Conservation (phyloP, 2,329 filamentous ascomycete genomes). For the Periconia digitata region DNA sequence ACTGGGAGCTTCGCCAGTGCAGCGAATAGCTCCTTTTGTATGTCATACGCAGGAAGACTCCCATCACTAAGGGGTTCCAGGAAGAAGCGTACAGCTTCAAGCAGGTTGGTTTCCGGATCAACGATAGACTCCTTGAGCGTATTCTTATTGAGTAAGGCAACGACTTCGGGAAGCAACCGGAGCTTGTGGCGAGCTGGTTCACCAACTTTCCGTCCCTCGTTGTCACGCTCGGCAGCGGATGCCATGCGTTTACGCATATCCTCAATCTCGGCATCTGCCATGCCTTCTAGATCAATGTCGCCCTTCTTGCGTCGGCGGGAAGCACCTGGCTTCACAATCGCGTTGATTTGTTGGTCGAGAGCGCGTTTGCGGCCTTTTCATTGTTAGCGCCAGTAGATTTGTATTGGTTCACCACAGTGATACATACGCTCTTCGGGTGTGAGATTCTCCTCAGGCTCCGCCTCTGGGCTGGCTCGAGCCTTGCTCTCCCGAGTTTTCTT, state of each 20-base stretch:
- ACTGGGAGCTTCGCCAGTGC: conserved; percentile 80
- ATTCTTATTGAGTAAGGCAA: conserved; percentile 84
- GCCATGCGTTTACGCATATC: conserved; percentile 89
- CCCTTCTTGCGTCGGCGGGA: conserved; percentile 75
- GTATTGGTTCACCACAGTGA: background rate
- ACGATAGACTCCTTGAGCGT: conserved; percentile 81
- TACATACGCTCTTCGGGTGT: conserved; percentile 78
- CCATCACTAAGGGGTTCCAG: conserved; percentile 93
- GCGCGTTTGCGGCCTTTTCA: conserved; percentile 76
- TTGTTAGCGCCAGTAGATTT: conserved; percentile 18
- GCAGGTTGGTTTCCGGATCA: conserved; percentile 91
- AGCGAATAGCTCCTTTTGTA: conserved; percentile 90
- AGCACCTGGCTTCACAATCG: conserved; percentile 81
- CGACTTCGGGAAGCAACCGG: conserved; percentile 88
- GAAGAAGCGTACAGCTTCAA: conserved; percentile 96
- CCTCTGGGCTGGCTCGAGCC: conserved; percentile 49
- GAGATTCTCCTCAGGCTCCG: conserved; percentile 75
- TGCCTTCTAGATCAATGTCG: conserved; percentile 87
- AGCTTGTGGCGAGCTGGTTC: conserved; percentile 90
- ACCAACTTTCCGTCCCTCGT: conserved; percentile 74
- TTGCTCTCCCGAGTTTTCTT: conserved; percentile 36
- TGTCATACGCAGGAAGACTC: conserved; percentile 92
- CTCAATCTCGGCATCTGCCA: conserved; percentile 87
- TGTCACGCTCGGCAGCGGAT: conserved; percentile 82
- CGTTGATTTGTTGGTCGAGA: conserved; percentile 84